These are phyloP conservation scores for Fraxinus nigra DNA, from an alignment of 305 asterid genomes.

Conservation along the genomic window DNA sequence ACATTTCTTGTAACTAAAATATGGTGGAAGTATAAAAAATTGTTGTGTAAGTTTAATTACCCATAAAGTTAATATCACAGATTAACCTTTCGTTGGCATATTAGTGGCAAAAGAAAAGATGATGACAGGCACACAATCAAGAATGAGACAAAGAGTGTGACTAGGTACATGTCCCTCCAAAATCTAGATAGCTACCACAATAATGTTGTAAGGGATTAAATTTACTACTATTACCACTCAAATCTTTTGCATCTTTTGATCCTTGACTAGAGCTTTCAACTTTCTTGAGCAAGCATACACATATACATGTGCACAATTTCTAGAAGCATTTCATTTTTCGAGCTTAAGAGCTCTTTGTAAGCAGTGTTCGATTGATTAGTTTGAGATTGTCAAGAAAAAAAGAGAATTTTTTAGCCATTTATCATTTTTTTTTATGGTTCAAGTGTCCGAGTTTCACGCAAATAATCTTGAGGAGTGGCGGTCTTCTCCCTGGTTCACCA, in stretches of 20 bases:
- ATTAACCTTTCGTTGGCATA: background rate
- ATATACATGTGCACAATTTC: background rate
- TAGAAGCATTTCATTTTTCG: background rate
- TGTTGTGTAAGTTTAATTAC: too few relatives aligned
- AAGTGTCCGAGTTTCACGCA: too few relatives aligned
- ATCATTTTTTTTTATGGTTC: too few relatives aligned
- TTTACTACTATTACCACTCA: background rate
- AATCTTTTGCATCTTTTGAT: background rate
- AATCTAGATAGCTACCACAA: background rate
- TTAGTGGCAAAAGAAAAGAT: constrained; percentile 17
- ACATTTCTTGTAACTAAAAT: too few relatives aligned
- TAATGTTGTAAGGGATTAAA: background rate
- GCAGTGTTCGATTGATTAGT: background rate
- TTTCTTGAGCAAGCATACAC: background rate
- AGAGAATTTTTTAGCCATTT: background rate
- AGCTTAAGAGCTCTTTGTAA: background rate
- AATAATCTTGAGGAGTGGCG: too few relatives aligned
- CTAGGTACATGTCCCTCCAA: constrained; percentile 19
- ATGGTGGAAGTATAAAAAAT: too few relatives aligned
- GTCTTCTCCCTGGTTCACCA: too few relatives aligned
- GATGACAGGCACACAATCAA: constrained; percentile 16
- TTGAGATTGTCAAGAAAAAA: background rate
- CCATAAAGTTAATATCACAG: background rate
- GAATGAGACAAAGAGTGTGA: constrained; percentile 36
- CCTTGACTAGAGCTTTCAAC: background rate